A percentile compares a stretch with the other conserved stretches of the same genome.
Conservation (phyloP, 495 filamentous ascomycete genomes). For the Penicillium pulvis region DNA sequence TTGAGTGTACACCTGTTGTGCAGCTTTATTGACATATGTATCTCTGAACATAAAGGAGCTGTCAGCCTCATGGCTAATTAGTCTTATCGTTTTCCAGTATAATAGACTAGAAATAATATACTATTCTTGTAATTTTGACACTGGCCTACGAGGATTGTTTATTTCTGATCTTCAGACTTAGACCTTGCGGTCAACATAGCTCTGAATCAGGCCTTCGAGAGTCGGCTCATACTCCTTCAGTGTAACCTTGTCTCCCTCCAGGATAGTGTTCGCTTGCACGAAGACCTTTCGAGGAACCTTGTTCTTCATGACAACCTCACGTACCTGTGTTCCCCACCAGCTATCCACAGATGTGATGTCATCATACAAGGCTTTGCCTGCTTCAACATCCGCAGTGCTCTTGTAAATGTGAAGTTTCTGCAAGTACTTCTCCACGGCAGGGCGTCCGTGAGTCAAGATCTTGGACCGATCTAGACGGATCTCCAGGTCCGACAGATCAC, state of each 20-base stretch:
- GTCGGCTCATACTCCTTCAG: slow-evolving; percentile 90
- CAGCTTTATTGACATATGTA: not conserved
- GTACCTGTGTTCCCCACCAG: slow-evolving; percentile 76
- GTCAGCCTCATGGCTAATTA: too few relatives aligned
- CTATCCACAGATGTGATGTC: slow-evolving; percentile 79
- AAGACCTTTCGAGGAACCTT: slow-evolving; percentile 95
- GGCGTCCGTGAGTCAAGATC: slow-evolving; percentile 68
- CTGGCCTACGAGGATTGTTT: not conserved
- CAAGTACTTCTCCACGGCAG: slow-evolving; percentile 84
- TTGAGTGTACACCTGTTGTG: not conserved
- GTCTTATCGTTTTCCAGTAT: not conserved
- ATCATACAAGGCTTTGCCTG: slow-evolving; percentile 74
- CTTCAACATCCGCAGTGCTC: slow-evolving; percentile 79
- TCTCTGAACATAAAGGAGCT: too few relatives aligned
- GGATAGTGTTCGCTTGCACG: slow-evolving; percentile 88
- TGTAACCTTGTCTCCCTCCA: slow-evolving; percentile 70
- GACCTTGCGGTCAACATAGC: slow-evolving; percentile 78
- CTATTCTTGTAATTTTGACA: not conserved
- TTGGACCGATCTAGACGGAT: slow-evolving; percentile 81
- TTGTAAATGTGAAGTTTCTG: slow-evolving; percentile 94
- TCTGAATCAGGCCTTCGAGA: slow-evolving; percentile 83
- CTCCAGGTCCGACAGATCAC: slow-evolving; percentile 77
- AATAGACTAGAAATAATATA: not conserved
- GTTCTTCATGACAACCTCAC: slow-evolving; percentile 77
- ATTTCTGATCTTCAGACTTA: slow-evolving; percentile 28